Evolutionary conservation across 2,329 filamentous ascomycete genomes (phyloP).

Genomic region (Colletotrichum destructivum): DNA sequence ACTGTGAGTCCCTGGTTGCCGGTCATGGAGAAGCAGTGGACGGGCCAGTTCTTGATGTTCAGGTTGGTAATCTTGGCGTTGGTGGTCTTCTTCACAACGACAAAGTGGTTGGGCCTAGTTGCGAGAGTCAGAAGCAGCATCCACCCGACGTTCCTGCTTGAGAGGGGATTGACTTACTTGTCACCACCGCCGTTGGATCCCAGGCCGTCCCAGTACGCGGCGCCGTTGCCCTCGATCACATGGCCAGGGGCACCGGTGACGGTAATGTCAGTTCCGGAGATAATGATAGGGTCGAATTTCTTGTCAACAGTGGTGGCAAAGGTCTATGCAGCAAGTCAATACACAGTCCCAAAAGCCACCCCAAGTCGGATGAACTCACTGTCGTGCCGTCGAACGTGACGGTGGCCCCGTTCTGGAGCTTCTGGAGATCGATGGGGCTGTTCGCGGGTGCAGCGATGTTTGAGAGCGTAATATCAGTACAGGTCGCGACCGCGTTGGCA

Average conservation of each 20-base stretch:
- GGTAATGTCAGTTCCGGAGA: slow-evolving; percentile 33
- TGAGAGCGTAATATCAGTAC: slow-evolving; percentile 34
- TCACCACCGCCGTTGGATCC: slow-evolving; percentile 37
- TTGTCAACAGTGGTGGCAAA: slow-evolving; percentile 25
- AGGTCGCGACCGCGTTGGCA: slow-evolving; percentile 31
- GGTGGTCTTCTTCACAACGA: slow-evolving; percentile 38
- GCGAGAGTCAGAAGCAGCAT: not conserved
- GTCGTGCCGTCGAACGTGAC: slow-evolving; percentile 38
- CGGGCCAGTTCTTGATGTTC: slow-evolving; percentile 41
- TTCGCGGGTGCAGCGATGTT: slow-evolving; percentile 32
- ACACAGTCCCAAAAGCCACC: no score
- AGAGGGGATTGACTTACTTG: slow-evolving; percentile 18
- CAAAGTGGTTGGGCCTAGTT: slow-evolving; percentile 34
- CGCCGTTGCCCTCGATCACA: slow-evolving; percentile 38
- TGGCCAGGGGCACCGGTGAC: slow-evolving; percentile 34
- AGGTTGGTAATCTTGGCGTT: slow-evolving; percentile 36
- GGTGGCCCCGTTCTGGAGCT: slow-evolving; percentile 24
- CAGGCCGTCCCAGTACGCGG: slow-evolving; percentile 38
- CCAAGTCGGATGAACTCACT: not conserved
- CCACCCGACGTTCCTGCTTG: not conserved
- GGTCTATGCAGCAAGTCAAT: slow-evolving; percentile 18
- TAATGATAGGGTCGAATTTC: slow-evolving; percentile 35
- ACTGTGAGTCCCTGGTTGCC: slow-evolving; percentile 33
- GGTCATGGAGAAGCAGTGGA: slow-evolving; percentile 39
- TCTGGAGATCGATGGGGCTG: slow-evolving; percentile 32